Percentiles rank a stretch among this genome's conserved stretches.
phyloP scores from a whole-genome alignment of 768 basidiomycete species.

The Mycena amicta region DNA sequence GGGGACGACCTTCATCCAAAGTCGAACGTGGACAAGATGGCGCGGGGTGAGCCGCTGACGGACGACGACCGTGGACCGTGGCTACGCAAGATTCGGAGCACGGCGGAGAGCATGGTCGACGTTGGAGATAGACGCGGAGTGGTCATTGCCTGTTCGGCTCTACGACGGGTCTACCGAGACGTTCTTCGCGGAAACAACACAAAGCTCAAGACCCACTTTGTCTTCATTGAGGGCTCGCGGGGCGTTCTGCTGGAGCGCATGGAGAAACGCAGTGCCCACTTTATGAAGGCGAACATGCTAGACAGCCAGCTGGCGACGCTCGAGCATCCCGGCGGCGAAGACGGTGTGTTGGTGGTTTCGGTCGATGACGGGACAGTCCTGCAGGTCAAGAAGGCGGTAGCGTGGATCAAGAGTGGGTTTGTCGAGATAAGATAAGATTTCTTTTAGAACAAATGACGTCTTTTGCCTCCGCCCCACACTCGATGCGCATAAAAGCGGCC shows the following conservation, averaged over 20 bases:
- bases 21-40: slow-evolving; percentile 88
- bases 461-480: background rate
- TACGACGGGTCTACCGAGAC: slow-evolving; percentile 81
- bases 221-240: slow-evolving; percentile 70
- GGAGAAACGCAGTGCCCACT: slow-evolving; percentile 67
- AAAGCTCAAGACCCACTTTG: slow-evolving; percentile 62
- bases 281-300: slow-evolving; percentile 83
- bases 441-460: background rate
- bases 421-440: background rate
- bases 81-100: slow-evolving; percentile 71
- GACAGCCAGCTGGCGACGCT: slow-evolving; percentile 75
- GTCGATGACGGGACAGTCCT: slow-evolving; percentile 53
- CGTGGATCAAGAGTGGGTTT: slow-evolving; percentile 32
- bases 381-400: slow-evolving; percentile 53
- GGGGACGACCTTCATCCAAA: slow-evolving; percentile 87
- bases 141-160: slow-evolving; percentile 85
- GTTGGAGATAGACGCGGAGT: slow-evolving; percentile 46
- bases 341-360: slow-evolving; percentile 66
- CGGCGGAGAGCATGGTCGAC: slow-evolving; percentile 49
- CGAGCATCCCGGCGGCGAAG: slow-evolving; percentile 69
- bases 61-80: slow-evolving; percentile 88
- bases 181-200: slow-evolving; percentile 63
- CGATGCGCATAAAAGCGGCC: background rate
- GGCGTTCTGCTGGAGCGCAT: slow-evolving; percentile 66
- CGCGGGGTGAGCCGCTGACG: slow-evolving; percentile 68